Evolutionary conservation across 2,329 filamentous ascomycete species (phyloP).

Genomic region (Claviceps arundinis): DNA sequence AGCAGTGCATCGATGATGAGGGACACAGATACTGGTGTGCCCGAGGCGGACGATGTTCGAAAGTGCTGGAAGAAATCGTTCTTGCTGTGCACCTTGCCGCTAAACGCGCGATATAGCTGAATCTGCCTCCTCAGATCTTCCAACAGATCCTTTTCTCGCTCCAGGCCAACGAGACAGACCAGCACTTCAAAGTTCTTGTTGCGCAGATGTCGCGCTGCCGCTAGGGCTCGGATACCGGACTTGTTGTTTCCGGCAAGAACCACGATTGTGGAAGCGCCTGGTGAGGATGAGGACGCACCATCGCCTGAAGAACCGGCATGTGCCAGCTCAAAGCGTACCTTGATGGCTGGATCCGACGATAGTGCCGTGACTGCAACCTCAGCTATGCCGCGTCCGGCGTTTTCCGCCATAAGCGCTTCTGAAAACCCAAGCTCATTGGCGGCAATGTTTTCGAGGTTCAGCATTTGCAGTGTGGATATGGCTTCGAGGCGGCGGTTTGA

Average conservation of each 20-base stretch:
- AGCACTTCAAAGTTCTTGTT: slow-evolving; percentile 73
- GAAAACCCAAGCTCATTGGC: slow-evolving; percentile 76
- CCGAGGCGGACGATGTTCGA: slow-evolving; percentile 28
- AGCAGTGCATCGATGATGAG: slow-evolving; percentile 83
- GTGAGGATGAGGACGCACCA: slow-evolving; percentile 8
- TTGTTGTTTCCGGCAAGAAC: slow-evolving; percentile 94
- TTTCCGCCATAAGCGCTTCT: slow-evolving; percentile 85
- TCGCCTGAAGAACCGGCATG: slow-evolving; percentile 22
- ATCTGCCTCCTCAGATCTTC: slow-evolving; percentile 72
- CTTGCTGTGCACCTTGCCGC: slow-evolving; percentile 56
- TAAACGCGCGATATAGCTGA: slow-evolving; percentile 71
- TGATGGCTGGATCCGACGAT: slow-evolving; percentile 45
- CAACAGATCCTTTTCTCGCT: slow-evolving; percentile 67
- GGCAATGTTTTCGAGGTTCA: slow-evolving; percentile 84
- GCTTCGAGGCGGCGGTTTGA: slow-evolving; percentile 47
- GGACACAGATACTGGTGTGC: slow-evolving; percentile 45
- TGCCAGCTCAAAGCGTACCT: slow-evolving; percentile 33
- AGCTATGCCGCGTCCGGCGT: slow-evolving; percentile 76
- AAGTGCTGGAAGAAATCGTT: slow-evolving; percentile 47
- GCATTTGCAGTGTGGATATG: slow-evolving; percentile 67
- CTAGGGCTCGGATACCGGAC: slow-evolving; percentile 70
- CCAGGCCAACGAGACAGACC: slow-evolving; percentile 72
- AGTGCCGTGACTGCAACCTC: slow-evolving; percentile 65
- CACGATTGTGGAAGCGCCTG: slow-evolving; percentile 36
- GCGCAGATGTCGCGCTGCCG: slow-evolving; percentile 73